A percentile compares a stretch with the other conserved stretches of the same genome.
phyloP scores from a whole-genome alignment of 441 rosid genomes.

The Eruca vesicaria region DNA sequence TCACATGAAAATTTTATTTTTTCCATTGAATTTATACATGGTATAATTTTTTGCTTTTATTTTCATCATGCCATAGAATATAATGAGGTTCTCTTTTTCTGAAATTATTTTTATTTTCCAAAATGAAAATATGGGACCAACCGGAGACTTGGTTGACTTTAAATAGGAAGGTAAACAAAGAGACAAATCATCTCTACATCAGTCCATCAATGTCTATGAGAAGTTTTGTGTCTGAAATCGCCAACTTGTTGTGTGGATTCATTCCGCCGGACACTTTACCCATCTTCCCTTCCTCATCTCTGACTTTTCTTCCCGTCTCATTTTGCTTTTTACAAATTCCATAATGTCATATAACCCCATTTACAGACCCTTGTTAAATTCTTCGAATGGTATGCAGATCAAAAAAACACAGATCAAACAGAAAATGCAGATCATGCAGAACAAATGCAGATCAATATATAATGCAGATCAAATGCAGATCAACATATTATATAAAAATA shows the following conservation, averaged over 20 bases:
- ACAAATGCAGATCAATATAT: too few relatives aligned
- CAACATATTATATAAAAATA: too few relatives aligned
- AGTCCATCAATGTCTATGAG: constrained; percentile 29
- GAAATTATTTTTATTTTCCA: not conserved
- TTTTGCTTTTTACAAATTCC: not conserved
- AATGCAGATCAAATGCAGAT: too few relatives aligned
- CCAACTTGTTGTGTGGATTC: constrained; percentile 35
- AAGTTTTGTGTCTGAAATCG: constrained; percentile 22
- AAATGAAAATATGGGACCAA: constrained; percentile 7
- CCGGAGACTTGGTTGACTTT: constrained; percentile 33
- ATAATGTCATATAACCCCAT: not conserved
- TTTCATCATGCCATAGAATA: not conserved
- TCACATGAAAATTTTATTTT: not conserved
- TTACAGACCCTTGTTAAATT: not conserved
- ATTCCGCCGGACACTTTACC: constrained; percentile 12
- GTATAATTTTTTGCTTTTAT: not conserved
- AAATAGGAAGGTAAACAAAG: constrained; percentile 1
- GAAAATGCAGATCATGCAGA: too few relatives aligned
- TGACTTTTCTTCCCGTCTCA: constrained; percentile 30
- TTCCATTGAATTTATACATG: not conserved
- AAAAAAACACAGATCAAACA: too few relatives aligned
- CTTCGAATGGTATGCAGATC: too few relatives aligned
- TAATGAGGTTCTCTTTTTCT: not conserved
- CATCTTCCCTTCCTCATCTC: constrained; percentile 27
- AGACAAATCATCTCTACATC: constrained; percentile 22